Conservation (phyloP, 371 early-diverging fungal genomes). For the Mucor velutinosus region DNA sequence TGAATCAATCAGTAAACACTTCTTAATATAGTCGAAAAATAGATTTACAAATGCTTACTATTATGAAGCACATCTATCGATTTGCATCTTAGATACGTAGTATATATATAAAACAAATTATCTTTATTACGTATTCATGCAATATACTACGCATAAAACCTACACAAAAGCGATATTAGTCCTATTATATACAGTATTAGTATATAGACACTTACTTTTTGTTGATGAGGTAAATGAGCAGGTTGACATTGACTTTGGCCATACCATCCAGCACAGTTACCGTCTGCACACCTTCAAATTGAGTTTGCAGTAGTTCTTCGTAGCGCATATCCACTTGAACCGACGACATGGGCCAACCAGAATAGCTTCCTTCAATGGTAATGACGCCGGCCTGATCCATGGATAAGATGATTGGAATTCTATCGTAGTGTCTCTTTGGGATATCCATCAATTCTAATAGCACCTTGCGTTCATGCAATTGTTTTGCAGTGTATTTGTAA, state of each 20-base stretch:
- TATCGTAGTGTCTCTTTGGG: slow-evolving; percentile 83
- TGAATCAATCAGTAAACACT: too few species aligned
- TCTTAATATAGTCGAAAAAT: too few species aligned
- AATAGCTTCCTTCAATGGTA: slow-evolving; percentile 79
- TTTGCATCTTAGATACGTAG: too few species aligned
- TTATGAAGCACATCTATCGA: too few species aligned
- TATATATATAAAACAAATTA: too few species aligned
- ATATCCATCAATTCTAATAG: slow-evolving; percentile 82
- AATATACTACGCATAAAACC: slow-evolving; percentile 25
- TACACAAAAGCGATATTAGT: neutral
- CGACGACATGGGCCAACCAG: slow-evolving; percentile 75
- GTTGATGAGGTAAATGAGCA: slow-evolving; percentile 94
- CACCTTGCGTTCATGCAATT: slow-evolving; percentile 91
- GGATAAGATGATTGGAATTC: slow-evolving; percentile 88
- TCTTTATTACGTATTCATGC: too few species aligned
- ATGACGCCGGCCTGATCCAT: slow-evolving; percentile 93
- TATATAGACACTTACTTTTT: slow-evolving; percentile 76
- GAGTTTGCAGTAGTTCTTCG: slow-evolving; percentile 91
- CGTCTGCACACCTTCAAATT: slow-evolving; percentile 89
- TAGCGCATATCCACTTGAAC: slow-evolving; percentile 84
- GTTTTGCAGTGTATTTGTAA: slow-evolving; percentile 95
- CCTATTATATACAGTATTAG: neutral
- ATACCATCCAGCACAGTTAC: slow-evolving; percentile 88
- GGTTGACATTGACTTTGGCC: slow-evolving; percentile 94
- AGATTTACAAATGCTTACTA: too few species aligned